Base-by-base conservation (phyloP, 441 rosid species). In the Manihot esculenta region DNA sequence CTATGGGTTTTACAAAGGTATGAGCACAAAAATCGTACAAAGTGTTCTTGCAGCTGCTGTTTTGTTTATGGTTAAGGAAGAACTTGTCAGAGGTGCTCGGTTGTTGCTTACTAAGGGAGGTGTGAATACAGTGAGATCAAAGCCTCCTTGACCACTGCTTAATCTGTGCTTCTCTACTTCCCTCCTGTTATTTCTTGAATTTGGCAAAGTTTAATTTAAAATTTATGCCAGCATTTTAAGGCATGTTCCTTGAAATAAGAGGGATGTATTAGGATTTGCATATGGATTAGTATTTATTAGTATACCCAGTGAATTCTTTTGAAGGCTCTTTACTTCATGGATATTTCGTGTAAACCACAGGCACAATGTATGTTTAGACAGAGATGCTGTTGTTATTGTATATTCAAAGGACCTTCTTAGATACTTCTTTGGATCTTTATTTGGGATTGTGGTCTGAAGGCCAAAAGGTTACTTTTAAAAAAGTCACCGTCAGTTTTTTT, bases 21-120 rank as follows among this genome's bases (percentile, higher is more conserved):
- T 94, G 97, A 84, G 88, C 81, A 90, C 97, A 3, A 92, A 92
- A 80, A 90, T 94, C 30, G 80, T 82, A 1, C 99, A 94, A 76
- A 94, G 97, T 53, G 97, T 92, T 70, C 89, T 94, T 17, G 96
- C 97, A 1, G 96, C 97, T 59, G 96, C 97, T 20, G 88, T 90
- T 15, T 77, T 94, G 74, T 94, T 94, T 87, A 89, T 89, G 97
- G 73, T 92, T 27, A 92, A 94, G 81, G 99, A 89, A 79, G 97
- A 92, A 78, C 90, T 92, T 14, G 96, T 92, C 33, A 84, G 77
- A 70, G 88, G 93, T 27, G 84, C 83, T 42, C 88, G 88, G 58
- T 27, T 79, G n/a, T 76, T 90, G 75, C 93, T 94, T 53, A 69
- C 79, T 7, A 81, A 70, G 26, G 78, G 76, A 3, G 75, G 72